These are phyloP conservation scores for Silene latifolia DNA, from an alignment of 148 eudicot genomes.

Conservation along the genomic window DNA sequence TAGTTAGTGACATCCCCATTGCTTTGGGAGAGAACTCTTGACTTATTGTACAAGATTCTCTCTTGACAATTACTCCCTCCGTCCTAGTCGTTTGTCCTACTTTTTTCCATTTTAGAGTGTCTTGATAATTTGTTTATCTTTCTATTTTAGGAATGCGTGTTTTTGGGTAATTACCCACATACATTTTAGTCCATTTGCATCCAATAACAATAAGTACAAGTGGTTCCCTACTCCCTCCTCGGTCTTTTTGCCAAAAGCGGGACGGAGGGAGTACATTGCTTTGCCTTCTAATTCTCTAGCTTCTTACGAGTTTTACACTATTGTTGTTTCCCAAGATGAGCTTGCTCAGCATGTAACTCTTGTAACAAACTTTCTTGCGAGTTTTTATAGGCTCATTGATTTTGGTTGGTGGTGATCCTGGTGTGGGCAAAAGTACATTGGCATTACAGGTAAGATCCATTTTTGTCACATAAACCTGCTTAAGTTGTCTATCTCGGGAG, in stretches of 20 bases:
- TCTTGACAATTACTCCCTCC: neutral
- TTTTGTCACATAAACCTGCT: neutral
- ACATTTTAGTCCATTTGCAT: no score
- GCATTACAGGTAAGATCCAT: constrained; percentile 60
- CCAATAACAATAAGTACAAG: no score
- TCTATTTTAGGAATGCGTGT: no score
- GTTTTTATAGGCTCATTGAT: constrained; percentile 65
- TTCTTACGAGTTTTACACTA: neutral
- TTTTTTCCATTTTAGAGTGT: no score
- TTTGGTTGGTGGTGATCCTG: constrained; percentile 97
- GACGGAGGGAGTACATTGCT: neutral
- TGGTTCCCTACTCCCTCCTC: no score
- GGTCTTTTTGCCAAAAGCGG: no score
- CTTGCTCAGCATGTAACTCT: neutral
- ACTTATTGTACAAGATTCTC: neutral
- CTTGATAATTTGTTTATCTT: no score
- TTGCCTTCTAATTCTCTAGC: neutral
- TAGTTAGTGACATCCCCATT: no score
- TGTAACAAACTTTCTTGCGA: constrained; percentile 4
- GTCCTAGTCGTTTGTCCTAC: no score
- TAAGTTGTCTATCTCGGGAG: neutral
- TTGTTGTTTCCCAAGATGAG: neutral
- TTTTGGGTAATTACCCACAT: no score
- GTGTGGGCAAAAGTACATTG: constrained; percentile 96
- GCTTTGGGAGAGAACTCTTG: neutral